Evolutionary conservation across 2,329 filamentous ascomycete genomes (phyloP).

Genomic region (Dothiorella sarmentorum): DNA sequence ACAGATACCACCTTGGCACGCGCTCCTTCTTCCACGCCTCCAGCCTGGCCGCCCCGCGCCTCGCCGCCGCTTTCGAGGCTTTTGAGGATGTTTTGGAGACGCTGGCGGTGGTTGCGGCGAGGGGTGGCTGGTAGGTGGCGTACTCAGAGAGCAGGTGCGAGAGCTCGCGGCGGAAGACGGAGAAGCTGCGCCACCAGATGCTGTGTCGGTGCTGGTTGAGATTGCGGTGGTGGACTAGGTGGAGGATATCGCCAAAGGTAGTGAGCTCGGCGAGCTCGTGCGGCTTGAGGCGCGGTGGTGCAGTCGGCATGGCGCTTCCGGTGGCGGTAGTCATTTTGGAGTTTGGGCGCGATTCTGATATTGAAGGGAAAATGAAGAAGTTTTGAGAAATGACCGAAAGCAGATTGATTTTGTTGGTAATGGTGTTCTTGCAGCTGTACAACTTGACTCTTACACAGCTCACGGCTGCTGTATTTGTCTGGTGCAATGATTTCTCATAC

Average conservation of each 20-base stretch:
- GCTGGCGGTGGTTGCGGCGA: not conserved
- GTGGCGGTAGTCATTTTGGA: not conserved
- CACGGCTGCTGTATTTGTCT: too few relatives aligned
- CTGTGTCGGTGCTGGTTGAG: slow-evolving; percentile 82
- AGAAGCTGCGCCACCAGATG: slow-evolving; percentile 77
- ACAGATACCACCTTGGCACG: slow-evolving; percentile 38
- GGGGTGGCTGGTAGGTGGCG: slow-evolving; percentile 21
- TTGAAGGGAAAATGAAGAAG: too few relatives aligned
- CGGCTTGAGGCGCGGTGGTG: slow-evolving; percentile 11
- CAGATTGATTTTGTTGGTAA: too few relatives aligned
- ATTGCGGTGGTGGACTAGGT: slow-evolving; percentile 77
- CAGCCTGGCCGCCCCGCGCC: slow-evolving; percentile 1
- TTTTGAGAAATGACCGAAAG: too few relatives aligned
- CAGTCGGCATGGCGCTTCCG: not conserved
- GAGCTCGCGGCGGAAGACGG: slow-evolving; percentile 65
- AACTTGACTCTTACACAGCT: too few relatives aligned
- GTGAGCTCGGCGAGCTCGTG: slow-evolving; percentile 22
- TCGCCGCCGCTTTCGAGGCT: slow-evolving; percentile 2
- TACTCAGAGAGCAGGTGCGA: slow-evolving; percentile 47
- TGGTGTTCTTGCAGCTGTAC: too few relatives aligned
- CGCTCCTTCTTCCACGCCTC: slow-evolving; percentile 16
- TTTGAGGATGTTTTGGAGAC: not conserved
- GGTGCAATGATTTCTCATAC: too few relatives aligned
- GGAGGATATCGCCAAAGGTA: slow-evolving; percentile 39
- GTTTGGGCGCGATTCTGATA: not conserved